phyloP scores from a whole-genome alignment of 805 yeast genomes.

The Zygosaccharomyces rouxii region DNA sequence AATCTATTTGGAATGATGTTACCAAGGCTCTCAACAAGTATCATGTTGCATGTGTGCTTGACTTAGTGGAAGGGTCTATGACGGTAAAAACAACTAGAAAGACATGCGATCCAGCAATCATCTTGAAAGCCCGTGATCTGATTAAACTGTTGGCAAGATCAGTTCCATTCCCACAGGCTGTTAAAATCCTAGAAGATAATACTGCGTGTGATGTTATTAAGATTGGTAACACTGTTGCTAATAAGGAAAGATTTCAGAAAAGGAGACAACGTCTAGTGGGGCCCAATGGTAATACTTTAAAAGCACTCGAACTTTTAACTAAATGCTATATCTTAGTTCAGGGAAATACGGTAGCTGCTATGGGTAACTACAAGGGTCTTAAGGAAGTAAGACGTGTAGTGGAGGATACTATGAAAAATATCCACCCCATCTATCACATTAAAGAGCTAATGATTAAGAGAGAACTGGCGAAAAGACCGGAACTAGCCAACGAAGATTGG shows the following conservation, averaged over 20 bases:
- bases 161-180: conserved; percentile 95
- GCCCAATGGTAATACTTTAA: conserved; percentile 93
- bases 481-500: conserved; percentile 95
- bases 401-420: conserved; percentile 94
- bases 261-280: conserved; percentile 96
- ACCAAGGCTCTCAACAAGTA: conserved; percentile 70
- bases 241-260: conserved; percentile 90
- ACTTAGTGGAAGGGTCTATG: conserved; percentile 96
- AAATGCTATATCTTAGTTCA: conserved; percentile 93
- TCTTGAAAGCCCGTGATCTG: conserved; percentile 90
- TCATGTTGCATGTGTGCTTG: conserved; percentile 76
- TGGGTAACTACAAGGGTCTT: conserved; percentile 94
- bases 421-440: conserved; percentile 97
- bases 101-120: conserved; percentile 91
- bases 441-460: conserved; percentile 96
- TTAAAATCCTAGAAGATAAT: conserved; percentile 85
- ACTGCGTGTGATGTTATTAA: conserved; percentile 94
- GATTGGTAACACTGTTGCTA: conserved; percentile 82
- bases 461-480: conserved; percentile 92
- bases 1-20: conserved; percentile 90
- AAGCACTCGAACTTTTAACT: conserved; percentile 92
- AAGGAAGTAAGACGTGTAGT: conserved; percentile 90
- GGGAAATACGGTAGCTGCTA: conserved; percentile 93
- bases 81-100: conserved; percentile 93
- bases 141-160: conserved; percentile 91